phyloP scores from a whole-genome alignment of 306 rosid species.

The Phaseolus lunatus region DNA sequence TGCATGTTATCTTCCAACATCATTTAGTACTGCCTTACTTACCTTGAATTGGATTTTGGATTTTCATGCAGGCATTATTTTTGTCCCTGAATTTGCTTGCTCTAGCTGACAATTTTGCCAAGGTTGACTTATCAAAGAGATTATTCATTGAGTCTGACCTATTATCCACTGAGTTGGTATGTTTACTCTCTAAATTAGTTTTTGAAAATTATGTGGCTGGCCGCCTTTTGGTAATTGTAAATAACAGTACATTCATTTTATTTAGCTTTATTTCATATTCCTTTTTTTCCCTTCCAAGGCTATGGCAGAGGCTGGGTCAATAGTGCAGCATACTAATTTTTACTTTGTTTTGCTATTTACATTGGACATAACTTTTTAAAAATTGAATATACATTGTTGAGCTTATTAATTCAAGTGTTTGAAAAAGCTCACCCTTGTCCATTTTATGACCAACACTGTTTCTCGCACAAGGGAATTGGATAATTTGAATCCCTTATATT shows the following conservation, averaged over 20 bases:
- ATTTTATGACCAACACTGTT: background rate
- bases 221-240: conserved; percentile 13
- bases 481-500: background rate
- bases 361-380: background rate
- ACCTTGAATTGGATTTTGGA: conserved; percentile 32
- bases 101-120: conserved; percentile 71
- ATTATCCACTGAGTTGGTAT: conserved; percentile 76
- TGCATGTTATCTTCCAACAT: conserved; percentile 13
- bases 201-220: conserved; percentile 28
- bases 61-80: conserved; percentile 69
- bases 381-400: too few species aligned
- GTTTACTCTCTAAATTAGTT: conserved; percentile 45
- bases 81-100: conserved; percentile 80
- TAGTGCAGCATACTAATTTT: background rate
- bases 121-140: conserved; percentile 74
- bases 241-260: background rate
- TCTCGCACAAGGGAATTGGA: background rate
- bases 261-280: conserved; percentile 18
- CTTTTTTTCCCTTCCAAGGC: background rate
- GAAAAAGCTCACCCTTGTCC: background rate
- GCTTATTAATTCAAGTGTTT: background rate
- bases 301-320: background rate
- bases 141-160: conserved; percentile 79
- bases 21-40: conserved; percentile 26
- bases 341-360: background rate